A percentile compares a stretch with the other conserved stretches of the same genome.
These are phyloP conservation scores for Phycomyces blakesleeanus DNA, from an alignment of 192 early-diverging fungal genomes.

Conservation along the genomic window DNA sequence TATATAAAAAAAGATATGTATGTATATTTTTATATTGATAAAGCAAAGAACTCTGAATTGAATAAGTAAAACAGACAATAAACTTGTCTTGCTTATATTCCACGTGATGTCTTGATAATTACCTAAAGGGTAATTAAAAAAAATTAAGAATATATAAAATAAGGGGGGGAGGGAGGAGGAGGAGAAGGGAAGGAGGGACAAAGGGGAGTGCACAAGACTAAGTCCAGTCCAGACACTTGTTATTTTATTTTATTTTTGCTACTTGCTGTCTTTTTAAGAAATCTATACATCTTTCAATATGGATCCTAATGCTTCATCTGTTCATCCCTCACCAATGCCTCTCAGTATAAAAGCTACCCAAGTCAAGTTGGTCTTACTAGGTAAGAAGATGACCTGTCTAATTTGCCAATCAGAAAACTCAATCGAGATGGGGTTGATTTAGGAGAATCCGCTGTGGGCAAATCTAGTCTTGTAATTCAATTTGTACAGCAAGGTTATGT, in stretches of 20 bases:
- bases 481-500: constrained; percentile 96
- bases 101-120: too few species aligned
- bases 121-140: too few species aligned
- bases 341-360: constrained; percentile 76
- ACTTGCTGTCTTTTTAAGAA: neutral
- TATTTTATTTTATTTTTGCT: neutral
- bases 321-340: constrained; percentile 3
- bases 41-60: too few species aligned
- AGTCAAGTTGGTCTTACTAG: constrained; percentile 96
- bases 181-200: neutral
- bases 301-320: constrained; percentile 5
- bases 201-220: neutral
- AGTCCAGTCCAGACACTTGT: neutral
- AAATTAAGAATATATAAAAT: neutral
- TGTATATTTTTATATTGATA: too few species aligned
- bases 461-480: constrained; percentile 91
- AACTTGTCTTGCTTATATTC: too few species aligned
- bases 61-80: too few species aligned
- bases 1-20: too few species aligned
- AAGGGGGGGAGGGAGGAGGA: neutral
- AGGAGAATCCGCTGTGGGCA: constrained; percentile 95
- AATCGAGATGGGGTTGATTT: neutral
- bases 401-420: neutral
- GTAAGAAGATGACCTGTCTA: constrained; percentile 27
- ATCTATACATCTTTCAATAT: too few species aligned